Conservation (phyloP, 495 filamentous ascomycete species). For the Xylaria intraflava region DNA sequence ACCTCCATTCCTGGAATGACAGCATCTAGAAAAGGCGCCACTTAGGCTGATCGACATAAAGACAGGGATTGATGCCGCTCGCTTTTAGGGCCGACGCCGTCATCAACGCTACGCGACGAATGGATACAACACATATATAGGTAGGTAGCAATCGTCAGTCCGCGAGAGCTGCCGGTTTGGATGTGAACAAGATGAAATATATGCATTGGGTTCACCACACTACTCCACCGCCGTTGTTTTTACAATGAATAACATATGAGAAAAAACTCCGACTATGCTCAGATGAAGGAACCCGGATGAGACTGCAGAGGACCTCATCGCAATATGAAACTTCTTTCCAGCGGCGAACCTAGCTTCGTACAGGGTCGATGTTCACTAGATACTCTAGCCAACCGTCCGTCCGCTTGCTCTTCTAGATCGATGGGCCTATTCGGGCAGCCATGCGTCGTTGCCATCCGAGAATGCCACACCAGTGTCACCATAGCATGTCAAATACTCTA, state of each 20-base stretch:
- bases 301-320: conserved; percentile 14
- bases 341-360: conserved; percentile 16
- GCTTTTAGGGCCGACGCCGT: background rate
- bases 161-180: too few relatives aligned
- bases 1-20: background rate
- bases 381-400: conserved; percentile 2
- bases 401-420: background rate
- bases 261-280: conserved; percentile 32
- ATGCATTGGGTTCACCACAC: conserved; percentile 2
- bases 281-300: conserved; percentile 21
- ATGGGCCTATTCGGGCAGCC: background rate
- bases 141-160: too few relatives aligned
- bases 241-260: conserved; percentile 6
- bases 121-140: background rate
- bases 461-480: background rate
- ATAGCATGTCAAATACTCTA: conserved; percentile 19
- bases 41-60: background rate
- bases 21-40: too few relatives aligned
- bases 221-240: background rate
- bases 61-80: background rate
- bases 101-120: background rate
- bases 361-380: conserved; percentile 3
- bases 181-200: background rate
- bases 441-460: background rate
- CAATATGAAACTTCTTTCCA: conserved; percentile 5